A percentile compares a stretch with the other conserved stretches of the same genome.
phyloP scores from a whole-genome alignment of 352 stramenopile genomes.

The Globisporangium carolinianum region DNA sequence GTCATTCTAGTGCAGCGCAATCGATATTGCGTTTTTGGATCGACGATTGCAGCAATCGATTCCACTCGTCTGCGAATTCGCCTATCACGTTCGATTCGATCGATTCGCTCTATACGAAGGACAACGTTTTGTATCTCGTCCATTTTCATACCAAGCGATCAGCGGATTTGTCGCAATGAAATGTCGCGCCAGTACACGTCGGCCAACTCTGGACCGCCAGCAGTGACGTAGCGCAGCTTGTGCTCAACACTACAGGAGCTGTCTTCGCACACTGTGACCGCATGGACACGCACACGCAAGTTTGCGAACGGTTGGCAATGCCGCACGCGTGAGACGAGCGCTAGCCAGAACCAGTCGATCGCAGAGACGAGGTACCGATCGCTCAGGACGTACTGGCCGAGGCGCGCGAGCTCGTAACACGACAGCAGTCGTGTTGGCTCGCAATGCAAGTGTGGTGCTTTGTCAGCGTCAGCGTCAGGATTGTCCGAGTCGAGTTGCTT shows the following conservation, averaged over 20 bases:
- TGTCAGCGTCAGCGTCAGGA: not conserved
- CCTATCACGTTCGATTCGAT: too few species aligned
- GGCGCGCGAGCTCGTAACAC: slow-evolving; percentile 8
- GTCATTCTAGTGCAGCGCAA: too few species aligned
- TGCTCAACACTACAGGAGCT: too few species aligned
- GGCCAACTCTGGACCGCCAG: not conserved
- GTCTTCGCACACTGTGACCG: not conserved
- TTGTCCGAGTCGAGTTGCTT: not conserved
- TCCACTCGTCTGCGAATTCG: too few species aligned
- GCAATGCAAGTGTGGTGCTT: not conserved
- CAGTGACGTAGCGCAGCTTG: too few species aligned
- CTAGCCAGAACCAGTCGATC: slow-evolving; percentile 11
- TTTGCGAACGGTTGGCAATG: slow-evolving; percentile 6
- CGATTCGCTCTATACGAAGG: too few species aligned
- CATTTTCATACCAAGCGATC: too few species aligned
- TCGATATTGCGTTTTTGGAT: too few species aligned
- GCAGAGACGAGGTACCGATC: slow-evolving; percentile 16
- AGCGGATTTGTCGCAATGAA: not conserved
- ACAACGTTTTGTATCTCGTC: too few species aligned
- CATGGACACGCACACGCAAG: not conserved
- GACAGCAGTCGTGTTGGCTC: not conserved
- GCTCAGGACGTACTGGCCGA: slow-evolving; percentile 16
- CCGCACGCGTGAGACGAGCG: not conserved
- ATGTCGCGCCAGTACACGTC: slow-evolving; percentile 2
- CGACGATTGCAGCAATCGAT: too few species aligned